Base-by-base conservation (phyloP, 805 yeast species). In the Monosporozyma aerobia region DNA sequence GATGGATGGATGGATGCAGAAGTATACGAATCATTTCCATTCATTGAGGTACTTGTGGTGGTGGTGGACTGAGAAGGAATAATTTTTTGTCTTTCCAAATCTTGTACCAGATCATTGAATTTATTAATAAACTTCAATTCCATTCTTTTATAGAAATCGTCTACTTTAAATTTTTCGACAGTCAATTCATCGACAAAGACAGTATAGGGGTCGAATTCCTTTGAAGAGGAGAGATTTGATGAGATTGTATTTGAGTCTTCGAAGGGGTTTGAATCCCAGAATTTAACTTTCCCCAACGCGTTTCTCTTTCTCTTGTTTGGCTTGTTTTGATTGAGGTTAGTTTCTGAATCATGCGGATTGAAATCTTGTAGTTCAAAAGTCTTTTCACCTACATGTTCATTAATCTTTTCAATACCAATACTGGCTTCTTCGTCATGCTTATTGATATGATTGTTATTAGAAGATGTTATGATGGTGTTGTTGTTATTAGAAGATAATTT, bases 81-180 rank as follows among this genome's bases (percentile, higher is more conserved):
- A n/a, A 64, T 57, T 27, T 63, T 61, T 46, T 71, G 70, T 29
- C 69, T 58, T 54, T 73, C 75, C 51, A 82, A 70, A 59, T 81
- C 85, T 53, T 69, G 63, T 27, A 77, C 62, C 52, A 82, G 69
- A 30, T 71, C 66, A 47, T 75, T 77, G 60, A 73, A 78, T 49
- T 75, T 77, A 9, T 56, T 59, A 54, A 72, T 75, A 16, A 80
- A 69, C 54, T 74, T 76, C 1, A 68, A 60, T 59, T 81, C 83
- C 51, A 75, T 75, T 27, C 60, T 55, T 44, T 68, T 65, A 63
- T 77, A 83, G 55, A 83, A 82, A 9, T 64, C 69, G 59, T 79
- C 81, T 51, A 82, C 74, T 58, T 79, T 81, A 22, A 58, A 56
- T 53, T 80, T 70, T 59, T 82, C 85, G 13, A 62, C 65, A 29